These are phyloP conservation scores for Hondaea fermentalgiana DNA, from an alignment of 108 stramenopile genomes.

Conservation along the genomic window DNA sequence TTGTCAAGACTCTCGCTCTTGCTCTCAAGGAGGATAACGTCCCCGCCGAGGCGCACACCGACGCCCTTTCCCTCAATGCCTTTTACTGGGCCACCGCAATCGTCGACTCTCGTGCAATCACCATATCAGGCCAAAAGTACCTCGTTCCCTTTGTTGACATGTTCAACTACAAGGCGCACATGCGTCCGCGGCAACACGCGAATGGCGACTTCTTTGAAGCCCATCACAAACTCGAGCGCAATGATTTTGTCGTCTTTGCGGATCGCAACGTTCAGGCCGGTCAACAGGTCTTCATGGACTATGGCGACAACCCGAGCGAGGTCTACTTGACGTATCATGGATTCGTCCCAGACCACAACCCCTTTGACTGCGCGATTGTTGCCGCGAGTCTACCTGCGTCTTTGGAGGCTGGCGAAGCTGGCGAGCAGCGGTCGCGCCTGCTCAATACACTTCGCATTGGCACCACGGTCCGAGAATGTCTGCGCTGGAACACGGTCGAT, in stretches of 20 bases:
- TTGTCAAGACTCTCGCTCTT: not conserved
- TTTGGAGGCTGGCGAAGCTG: not conserved
- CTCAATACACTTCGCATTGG: not conserved
- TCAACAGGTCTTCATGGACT: conserved; percentile 66
- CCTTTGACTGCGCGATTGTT: conserved; percentile 63
- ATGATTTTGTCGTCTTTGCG: conserved; percentile 19
- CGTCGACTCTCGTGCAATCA: conserved; percentile 58
- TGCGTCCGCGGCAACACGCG: not conserved
- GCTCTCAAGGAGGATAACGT: not conserved
- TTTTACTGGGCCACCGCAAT: conserved; percentile 35
- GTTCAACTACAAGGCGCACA: conserved; percentile 59
- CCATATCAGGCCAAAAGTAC: conserved; percentile 54
- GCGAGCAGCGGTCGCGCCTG: not conserved
- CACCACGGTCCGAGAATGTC: not conserved
- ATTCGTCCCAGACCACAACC: conserved; percentile 71
- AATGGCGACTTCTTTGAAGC: conserved; percentile 21
- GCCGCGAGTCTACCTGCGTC: not conserved
- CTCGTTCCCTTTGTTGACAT: conserved; percentile 71
- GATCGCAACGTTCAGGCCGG: conserved; percentile 24
- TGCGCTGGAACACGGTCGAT: not conserved
- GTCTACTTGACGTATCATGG: conserved; percentile 68
- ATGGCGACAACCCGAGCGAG: conserved; percentile 65
- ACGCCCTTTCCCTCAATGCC: not conserved
- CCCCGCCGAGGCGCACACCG: not conserved
- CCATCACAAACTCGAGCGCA: conserved; percentile 15